Conservation (phyloP, 23 red algal genomes). For the Gracilaria gracilis region DNA sequence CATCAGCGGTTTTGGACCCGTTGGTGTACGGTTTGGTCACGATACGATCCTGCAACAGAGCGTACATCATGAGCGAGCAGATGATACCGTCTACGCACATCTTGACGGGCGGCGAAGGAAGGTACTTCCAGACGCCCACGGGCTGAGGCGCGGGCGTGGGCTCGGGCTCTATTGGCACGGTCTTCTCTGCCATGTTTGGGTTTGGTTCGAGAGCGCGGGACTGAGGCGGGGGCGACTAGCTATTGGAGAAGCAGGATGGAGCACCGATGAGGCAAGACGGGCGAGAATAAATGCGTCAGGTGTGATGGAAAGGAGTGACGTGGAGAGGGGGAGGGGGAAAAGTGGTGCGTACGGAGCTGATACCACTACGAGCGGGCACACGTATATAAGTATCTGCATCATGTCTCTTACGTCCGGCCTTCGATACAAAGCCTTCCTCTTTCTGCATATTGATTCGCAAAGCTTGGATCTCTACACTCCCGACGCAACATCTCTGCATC, state of each 20-base stretch:
- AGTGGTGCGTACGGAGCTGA: neutral
- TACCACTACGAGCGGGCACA: no score
- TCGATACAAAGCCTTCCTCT: no score
- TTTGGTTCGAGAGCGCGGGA: neutral
- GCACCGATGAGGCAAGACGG: no score
- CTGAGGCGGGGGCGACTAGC: no score
- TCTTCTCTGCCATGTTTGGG: constrained; percentile 14
- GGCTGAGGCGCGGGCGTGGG: constrained; percentile 65
- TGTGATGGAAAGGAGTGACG: no score
- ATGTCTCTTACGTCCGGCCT: no score
- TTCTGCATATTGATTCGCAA: no score
- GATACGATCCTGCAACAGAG: constrained; percentile 89
- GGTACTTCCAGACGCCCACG: constrained; percentile 73
- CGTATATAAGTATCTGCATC: no score
- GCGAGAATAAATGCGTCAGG: no score
- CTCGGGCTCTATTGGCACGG: constrained; percentile 62
- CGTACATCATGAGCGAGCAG: constrained; percentile 91
- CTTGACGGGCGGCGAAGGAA: constrained; percentile 70
- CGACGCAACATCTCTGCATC: no score
- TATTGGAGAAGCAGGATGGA: no score
- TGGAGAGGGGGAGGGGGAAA: neutral
- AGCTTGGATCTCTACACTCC: no score
- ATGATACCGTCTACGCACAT: constrained; percentile 90
- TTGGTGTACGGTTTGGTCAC: constrained; percentile 86
- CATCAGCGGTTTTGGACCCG: constrained; percentile 40